These are phyloP conservation scores for Aspergillus conjunctus DNA, from an alignment of 495 filamentous ascomycete genomes.

Conservation along the genomic window DNA sequence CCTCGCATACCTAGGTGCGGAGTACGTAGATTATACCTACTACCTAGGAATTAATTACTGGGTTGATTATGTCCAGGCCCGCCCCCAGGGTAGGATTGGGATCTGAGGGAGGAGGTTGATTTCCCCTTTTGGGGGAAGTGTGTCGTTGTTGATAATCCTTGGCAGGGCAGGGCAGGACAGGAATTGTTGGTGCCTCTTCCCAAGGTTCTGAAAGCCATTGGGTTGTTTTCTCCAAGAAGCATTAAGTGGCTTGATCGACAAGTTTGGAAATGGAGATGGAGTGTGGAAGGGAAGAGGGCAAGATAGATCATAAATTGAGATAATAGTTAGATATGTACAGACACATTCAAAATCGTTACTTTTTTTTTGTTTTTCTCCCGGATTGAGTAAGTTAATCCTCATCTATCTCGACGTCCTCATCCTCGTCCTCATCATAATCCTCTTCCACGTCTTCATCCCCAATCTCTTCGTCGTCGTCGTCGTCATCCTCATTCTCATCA, in stretches of 20 bases:
- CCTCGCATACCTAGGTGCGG: no score
- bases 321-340: constrained; percentile 6
- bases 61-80: no score
- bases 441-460: constrained; percentile 32
- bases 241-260: no score
- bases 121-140: no score
- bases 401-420: constrained; percentile 16
- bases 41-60: no score
- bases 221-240: no score
- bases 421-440: constrained; percentile 23
- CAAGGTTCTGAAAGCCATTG: neutral
- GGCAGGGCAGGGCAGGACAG: neutral
- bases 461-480: constrained; percentile 35
- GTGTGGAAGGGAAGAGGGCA: no score
- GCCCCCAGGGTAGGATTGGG: no score
- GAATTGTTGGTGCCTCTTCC: neutral
- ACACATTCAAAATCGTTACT: constrained; percentile 14
- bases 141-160: neutral
- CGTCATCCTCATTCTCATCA: constrained; percentile 45
- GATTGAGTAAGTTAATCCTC: constrained; percentile 11
- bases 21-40: no score
- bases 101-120: neutral
- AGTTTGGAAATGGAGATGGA: no score
- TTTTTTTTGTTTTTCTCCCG: no score
- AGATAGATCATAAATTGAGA: no score